Base-by-base conservation (phyloP, 225 moss, liverwort and hornwort species). In the Ulota crispa region DNA sequence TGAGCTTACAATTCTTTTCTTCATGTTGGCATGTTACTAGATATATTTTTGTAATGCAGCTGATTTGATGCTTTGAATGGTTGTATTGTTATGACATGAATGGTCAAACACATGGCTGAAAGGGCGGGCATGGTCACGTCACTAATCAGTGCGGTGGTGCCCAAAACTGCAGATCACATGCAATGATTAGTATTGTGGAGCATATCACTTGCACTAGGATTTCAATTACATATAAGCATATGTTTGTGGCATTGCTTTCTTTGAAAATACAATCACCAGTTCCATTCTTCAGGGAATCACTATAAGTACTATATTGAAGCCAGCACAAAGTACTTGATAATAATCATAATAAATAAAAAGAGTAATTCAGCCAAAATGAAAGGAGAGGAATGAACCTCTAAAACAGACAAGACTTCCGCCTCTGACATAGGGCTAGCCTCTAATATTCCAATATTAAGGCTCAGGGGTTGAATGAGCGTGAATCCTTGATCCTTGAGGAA, bases 151-250 rank as follows among this genome's bases (percentile, higher is more conserved):
- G 80, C 93, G 89, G 73, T 97, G 92, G 67, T 92, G 87, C 24
- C 97, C 97, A 82, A 97, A 93, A 77, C 92, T 97, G 90, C 97
- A 97, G 95, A 97, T 95, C 57, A 97, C 97, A 84, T 97, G 97
- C 75, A 97, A 87, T 34, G 97, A 95, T 71, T 97, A 97, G 80
- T 95, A 86, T 68, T 97, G 95, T 28, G 95, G 97, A 76, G 97
- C 95, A 45, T 52, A 86, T 86, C 23, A 88, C 81, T 78, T 88
- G 81, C 75, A 78, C 57, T 80, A 73, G 28, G 28, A 62, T 61
- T 36, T 30, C 53, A 67, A 47, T 14, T 24, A n/a, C n/a, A 41
- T 67, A 42, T 68, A 68, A 72, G 61, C 39, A 57, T 30, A 5
- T 54, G 52, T 55, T 45, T 5, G 60, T 54, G 15, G 53, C 39